Percentiles rank a stretch among this genome's conserved stretches.
Evolutionary conservation across 306 rosid species (phyloP).

Genomic region (Rubus idaeus): DNA sequence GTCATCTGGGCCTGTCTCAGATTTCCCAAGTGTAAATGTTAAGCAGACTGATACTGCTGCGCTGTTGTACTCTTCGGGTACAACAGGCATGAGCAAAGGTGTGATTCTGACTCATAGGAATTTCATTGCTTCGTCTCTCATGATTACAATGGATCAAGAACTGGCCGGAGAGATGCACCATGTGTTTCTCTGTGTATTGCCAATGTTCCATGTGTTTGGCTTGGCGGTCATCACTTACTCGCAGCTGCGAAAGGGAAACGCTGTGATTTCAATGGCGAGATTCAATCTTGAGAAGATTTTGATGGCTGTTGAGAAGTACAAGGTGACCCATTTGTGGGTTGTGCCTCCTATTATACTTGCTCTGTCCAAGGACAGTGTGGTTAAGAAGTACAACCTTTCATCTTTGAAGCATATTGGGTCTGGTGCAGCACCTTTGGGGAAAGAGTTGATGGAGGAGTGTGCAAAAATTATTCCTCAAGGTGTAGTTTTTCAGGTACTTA

Average conservation of each 20-base stretch:
- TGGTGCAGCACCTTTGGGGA: slow-evolving; percentile 92
- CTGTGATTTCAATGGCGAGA: slow-evolving; percentile 49
- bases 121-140: slow-evolving; percentile 57
- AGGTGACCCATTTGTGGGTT: slow-evolving; percentile 65
- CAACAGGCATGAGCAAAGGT: slow-evolving; percentile 86
- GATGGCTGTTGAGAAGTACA: slow-evolving; percentile 53
- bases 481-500: slow-evolving; percentile 51
- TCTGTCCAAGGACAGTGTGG: slow-evolving; percentile 59
- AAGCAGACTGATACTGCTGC: slow-evolving; percentile 70
- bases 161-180: slow-evolving; percentile 28
- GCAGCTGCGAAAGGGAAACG: slow-evolving; percentile 57
- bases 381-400: slow-evolving; percentile 56
- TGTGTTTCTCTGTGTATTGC: slow-evolving; percentile 66
- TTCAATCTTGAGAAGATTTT: slow-evolving; percentile 56
- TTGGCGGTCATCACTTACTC: slow-evolving; percentile 45
- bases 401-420: slow-evolving; percentile 63
- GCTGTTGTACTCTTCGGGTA: slow-evolving; percentile 83
- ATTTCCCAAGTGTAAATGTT: slow-evolving; percentile 41
- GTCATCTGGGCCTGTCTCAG: slow-evolving; percentile 35
- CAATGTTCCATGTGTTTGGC: slow-evolving; percentile 89
- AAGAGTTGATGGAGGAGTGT: slow-evolving; percentile 76
- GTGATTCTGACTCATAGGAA: slow-evolving; percentile 69
- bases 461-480: slow-evolving; percentile 47
- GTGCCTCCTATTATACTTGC: slow-evolving; percentile 86
- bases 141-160: slow-evolving; percentile 63